Evolutionary conservation across 2,329 filamentous ascomycete genomes (phyloP).

Genomic region (Calonectria montana): DNA sequence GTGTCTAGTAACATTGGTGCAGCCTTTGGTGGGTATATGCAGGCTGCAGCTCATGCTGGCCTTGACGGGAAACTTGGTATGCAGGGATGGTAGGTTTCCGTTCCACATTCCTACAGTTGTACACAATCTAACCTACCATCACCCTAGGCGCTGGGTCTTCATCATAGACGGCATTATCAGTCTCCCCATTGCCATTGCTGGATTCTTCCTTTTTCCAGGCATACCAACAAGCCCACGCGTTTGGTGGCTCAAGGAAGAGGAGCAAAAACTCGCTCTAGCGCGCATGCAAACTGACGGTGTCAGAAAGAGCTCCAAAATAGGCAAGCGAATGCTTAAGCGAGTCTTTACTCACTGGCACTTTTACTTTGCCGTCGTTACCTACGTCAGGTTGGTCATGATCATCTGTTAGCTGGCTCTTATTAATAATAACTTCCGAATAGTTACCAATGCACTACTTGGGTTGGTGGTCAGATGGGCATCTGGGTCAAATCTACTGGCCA

Average conservation of each 20-base stretch:
- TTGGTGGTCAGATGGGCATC: constrained; percentile 41
- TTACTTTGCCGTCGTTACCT: constrained; percentile 38
- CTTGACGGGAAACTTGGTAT: constrained; percentile 29
- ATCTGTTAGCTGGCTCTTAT: not conserved
- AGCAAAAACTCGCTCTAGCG: constrained; percentile 39
- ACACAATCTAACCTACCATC: not conserved
- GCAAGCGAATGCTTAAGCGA: constrained; percentile 39
- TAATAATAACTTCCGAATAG: not conserved
- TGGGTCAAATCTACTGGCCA: constrained; percentile 38
- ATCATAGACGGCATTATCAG: constrained; percentile 50
- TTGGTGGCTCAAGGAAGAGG: constrained; percentile 41
- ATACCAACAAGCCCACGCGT: constrained; percentile 37
- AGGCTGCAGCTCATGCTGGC: constrained; percentile 30
- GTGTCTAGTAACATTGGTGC: constrained; percentile 42
- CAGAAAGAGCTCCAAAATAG: constrained; percentile 35
- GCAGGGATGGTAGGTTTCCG: constrained; percentile 26
- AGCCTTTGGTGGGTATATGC: constrained; percentile 32
- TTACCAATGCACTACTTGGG: constrained; percentile 35
- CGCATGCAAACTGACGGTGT: constrained; percentile 40
- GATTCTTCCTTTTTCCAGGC: constrained; percentile 44
- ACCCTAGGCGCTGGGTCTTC: constrained; percentile 46
- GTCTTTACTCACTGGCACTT: constrained; percentile 43
- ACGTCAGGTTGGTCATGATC: constrained; percentile 29
- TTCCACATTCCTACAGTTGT: not conserved
- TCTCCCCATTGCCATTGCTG: constrained; percentile 41